A percentile compares a stretch with the other conserved stretches of the same genome.
Conservation (phyloP, 2,329 filamentous ascomycete genomes). For the Diaporthe capsici region DNA sequence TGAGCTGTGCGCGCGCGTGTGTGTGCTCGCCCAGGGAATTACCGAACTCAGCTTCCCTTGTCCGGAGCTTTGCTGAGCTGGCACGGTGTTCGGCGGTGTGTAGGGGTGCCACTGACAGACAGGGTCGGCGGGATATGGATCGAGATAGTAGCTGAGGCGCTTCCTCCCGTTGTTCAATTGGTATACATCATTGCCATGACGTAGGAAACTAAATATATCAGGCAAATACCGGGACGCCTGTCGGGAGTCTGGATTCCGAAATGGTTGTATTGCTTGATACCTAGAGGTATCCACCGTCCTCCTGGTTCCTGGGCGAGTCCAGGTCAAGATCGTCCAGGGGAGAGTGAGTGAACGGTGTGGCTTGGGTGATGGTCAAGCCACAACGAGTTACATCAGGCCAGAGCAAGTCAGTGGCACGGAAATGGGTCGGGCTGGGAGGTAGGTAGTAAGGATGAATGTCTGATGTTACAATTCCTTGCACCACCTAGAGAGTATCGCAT, state of each 20-base stretch:
- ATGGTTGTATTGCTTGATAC: slow-evolving; percentile 26
- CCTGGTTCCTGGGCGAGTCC: background rate
- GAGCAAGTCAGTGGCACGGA: background rate
- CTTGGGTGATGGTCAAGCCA: background rate
- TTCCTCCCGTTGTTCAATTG: slow-evolving; percentile 13
- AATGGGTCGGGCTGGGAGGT: background rate
- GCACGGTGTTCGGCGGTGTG: slow-evolving; percentile 33
- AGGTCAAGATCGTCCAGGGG: slow-evolving; percentile 5
- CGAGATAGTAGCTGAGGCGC: slow-evolving; percentile 18
- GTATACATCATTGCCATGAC: slow-evolving; percentile 15
- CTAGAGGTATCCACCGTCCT: slow-evolving; percentile 10
- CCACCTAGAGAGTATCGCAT: slow-evolving; percentile 77
- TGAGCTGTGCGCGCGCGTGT: too few relatives aligned
- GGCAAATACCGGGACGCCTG: slow-evolving; percentile 6
- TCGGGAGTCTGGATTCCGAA: background rate
- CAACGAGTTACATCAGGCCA: background rate
- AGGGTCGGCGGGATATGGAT: background rate
- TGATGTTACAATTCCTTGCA: slow-evolving; percentile 68
- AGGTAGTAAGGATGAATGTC: background rate
- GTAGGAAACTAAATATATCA: slow-evolving; percentile 22
- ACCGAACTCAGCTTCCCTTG: slow-evolving; percentile 8
- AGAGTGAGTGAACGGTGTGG: background rate
- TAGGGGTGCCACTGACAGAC: background rate
- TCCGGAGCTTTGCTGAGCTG: slow-evolving; percentile 21
- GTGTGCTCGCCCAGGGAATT: background rate